These are phyloP conservation scores for Arabidopsis hybrid DNA, from an alignment of 441 rosid species.

Conservation along the genomic window DNA sequence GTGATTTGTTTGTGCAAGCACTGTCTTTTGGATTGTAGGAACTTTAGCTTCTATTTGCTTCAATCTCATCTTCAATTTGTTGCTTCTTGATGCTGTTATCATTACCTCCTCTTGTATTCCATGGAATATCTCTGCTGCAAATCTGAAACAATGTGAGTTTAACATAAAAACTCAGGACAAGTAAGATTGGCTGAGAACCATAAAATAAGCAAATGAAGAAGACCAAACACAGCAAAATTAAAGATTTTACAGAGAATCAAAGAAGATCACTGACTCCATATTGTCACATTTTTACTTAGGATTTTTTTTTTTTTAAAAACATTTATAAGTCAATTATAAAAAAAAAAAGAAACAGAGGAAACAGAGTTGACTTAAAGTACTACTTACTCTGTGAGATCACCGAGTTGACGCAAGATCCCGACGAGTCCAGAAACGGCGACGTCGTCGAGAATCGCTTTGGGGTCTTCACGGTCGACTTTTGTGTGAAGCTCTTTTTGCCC, in stretches of 20 bases:
- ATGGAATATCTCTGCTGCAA: slow-evolving; percentile 96
- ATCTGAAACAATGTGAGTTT: slow-evolving; percentile 53
- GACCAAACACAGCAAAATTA: not conserved
- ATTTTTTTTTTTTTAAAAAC: not conserved
- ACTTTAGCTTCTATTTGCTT: slow-evolving; percentile 90
- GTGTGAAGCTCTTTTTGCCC: slow-evolving; percentile 85
- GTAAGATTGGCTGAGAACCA: not conserved
- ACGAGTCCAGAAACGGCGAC: slow-evolving; percentile 94
- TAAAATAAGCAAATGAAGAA: not conserved
- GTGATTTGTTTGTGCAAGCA: slow-evolving; percentile 80
- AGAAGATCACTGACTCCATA: too few species aligned
- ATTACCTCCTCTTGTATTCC: slow-evolving; percentile 91
- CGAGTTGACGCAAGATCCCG: slow-evolving; percentile 96
- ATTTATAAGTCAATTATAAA: not conserved
- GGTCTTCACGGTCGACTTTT: slow-evolving; percentile 77
- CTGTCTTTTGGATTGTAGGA: slow-evolving; percentile 76
- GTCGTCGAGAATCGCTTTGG: slow-evolving; percentile 84
- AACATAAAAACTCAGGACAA: not conserved
- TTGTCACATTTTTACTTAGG: not conserved
- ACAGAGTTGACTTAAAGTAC: slow-evolving; percentile 40
- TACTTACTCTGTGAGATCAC: slow-evolving; percentile 97
- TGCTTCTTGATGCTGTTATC: slow-evolving; percentile 88
- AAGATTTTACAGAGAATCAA: too few species aligned
- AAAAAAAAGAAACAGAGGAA: slow-evolving; percentile 11
- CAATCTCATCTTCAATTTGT: slow-evolving; percentile 78